Conservation (phyloP, 768 basidiomycete species). For the Lactifluus echinatus region DNA sequence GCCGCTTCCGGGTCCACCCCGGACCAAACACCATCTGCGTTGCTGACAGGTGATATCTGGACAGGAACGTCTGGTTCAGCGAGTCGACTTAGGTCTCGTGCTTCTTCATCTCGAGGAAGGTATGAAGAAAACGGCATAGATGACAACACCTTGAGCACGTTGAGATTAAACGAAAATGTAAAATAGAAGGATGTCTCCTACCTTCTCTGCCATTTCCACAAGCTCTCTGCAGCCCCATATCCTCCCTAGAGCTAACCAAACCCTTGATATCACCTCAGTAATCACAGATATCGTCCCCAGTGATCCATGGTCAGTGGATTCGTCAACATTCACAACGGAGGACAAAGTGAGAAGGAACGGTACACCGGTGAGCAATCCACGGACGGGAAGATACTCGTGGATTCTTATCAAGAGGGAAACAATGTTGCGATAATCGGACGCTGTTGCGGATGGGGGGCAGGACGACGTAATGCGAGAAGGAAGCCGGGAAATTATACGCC, state of each 20-base stretch:
- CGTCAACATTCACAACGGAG: slow-evolving; percentile 37
- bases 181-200: slow-evolving; percentile 26
- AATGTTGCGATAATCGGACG: slow-evolving; percentile 69
- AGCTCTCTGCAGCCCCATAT: slow-evolving; percentile 61
- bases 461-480: slow-evolving; percentile 36
- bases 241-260: slow-evolving; percentile 62
- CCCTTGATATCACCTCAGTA: slow-evolving; percentile 50
- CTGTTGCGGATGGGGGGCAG: slow-evolving; percentile 41
- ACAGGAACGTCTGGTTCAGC: slow-evolving; percentile 6
- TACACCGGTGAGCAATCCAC: slow-evolving; percentile 65
- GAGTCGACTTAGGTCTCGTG: slow-evolving; percentile 2
- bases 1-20: slow-evolving; percentile 11
- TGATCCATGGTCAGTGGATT: slow-evolving; percentile 31
- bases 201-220: slow-evolving; percentile 45
- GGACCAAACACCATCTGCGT: slow-evolving; percentile 1
- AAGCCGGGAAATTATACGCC: slow-evolving; percentile 42
- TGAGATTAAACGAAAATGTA: not conserved
- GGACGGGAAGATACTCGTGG: slow-evolving; percentile 65
- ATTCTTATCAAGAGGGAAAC: slow-evolving; percentile 57
- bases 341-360: slow-evolving; percentile 84
- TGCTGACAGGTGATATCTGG: slow-evolving; percentile 1
- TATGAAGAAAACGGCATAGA: slow-evolving; percentile 6
- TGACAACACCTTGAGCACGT: slow-evolving; percentile 9
- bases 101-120: slow-evolving; percentile 11
- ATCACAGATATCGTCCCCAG: slow-evolving; percentile 44